Evolutionary conservation across 495 filamentous ascomycete genomes (phyloP).

Genomic region (Xylaria scruposa): DNA sequence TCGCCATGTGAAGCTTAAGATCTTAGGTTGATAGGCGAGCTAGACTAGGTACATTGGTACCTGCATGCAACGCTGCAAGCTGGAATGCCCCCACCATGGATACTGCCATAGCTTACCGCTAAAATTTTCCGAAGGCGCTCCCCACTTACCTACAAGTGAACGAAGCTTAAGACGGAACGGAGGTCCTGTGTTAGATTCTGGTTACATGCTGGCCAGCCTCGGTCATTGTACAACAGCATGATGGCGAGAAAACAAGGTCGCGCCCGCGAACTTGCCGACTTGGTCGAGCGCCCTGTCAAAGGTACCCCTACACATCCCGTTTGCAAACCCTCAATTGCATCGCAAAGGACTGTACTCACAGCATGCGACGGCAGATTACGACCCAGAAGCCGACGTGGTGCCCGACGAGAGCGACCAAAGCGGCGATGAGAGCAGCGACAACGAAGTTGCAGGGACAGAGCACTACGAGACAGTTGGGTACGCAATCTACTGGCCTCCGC

Average conservation of each 20-base stretch:
- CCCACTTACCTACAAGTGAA: slow-evolving; percentile 2
- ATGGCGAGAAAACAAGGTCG: slow-evolving; percentile 47
- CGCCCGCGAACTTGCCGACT: slow-evolving; percentile 48
- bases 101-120: slow-evolving; percentile 55
- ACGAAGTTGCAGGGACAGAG: slow-evolving; percentile 68
- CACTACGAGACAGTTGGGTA: slow-evolving; percentile 88
- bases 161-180: not conserved
- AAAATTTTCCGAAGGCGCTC: slow-evolving; percentile 49
- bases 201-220: not conserved
- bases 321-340: not conserved
- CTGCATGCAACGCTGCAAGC: not conserved
- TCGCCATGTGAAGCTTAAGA: not conserved
- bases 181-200: not conserved
- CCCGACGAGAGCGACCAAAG: slow-evolving; percentile 56
- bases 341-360: slow-evolving; percentile 26
- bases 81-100: slow-evolving; percentile 5
- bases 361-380: slow-evolving; percentile 68
- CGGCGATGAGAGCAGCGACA: slow-evolving; percentile 60
- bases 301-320: slow-evolving; percentile 35
- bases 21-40: not conserved
- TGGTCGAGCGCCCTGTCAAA: slow-evolving; percentile 48
- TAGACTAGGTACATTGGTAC: not conserved
- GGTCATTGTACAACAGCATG: not conserved
- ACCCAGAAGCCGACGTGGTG: slow-evolving; percentile 78
- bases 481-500: slow-evolving; percentile 12